These are phyloP conservation scores for Psidium guajava DNA, from an alignment of 345 rosid genomes.

Conservation along the genomic window DNA sequence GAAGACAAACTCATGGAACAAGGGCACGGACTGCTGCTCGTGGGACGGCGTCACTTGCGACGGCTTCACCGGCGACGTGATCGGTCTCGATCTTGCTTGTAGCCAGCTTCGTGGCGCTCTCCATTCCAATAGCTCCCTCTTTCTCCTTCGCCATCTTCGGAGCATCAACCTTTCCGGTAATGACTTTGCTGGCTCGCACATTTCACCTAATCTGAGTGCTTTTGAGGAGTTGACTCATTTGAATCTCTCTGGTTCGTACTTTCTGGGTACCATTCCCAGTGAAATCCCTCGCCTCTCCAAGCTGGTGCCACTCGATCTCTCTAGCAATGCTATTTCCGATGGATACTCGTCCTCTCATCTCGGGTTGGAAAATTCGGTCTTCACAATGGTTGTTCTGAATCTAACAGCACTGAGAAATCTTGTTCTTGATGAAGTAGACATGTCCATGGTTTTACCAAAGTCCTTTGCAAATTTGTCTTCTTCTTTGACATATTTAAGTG, in stretches of 20 bases:
- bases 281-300: background rate
- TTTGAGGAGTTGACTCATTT: background rate
- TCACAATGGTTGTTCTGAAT: background rate
- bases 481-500: background rate
- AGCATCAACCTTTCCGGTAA: background rate
- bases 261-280: background rate
- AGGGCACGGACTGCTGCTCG: background rate
- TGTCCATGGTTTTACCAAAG: background rate
- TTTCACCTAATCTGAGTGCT: background rate
- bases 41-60: background rate
- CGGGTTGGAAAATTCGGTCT: background rate
- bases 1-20: background rate
- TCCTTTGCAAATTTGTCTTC: background rate
- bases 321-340: accelerated
- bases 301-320: background rate
- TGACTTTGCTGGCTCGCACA: background rate
- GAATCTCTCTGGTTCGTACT: background rate
- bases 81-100: background rate
- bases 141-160: background rate
- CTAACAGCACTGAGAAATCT: background rate
- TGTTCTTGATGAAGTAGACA: background rate
- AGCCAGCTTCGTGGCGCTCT: background rate
- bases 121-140: background rate
- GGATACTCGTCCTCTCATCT: background rate
- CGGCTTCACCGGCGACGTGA: background rate